A percentile compares a stretch with the other conserved stretches of the same genome.
Evolutionary conservation across 805 yeast species (phyloP).

Genomic region (Wilhelminamyces savonicus): DNA sequence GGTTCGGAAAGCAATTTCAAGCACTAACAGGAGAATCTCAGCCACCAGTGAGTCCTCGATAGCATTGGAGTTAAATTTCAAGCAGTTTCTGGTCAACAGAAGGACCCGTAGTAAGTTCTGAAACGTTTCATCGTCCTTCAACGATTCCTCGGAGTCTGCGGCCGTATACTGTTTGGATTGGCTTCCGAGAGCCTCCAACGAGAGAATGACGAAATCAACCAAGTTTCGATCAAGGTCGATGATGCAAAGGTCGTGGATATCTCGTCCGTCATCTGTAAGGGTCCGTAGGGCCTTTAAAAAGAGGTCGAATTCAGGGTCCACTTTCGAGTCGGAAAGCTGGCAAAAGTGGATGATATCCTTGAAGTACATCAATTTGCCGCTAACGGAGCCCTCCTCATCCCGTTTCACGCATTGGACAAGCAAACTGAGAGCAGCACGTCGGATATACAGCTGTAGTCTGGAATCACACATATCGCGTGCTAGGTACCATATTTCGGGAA

Average conservation of each 20-base stretch:
- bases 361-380: constrained; percentile 50
- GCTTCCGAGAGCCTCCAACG: constrained; percentile 8
- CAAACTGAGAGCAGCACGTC: constrained; percentile 46
- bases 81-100: constrained; percentile 35
- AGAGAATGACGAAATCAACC: constrained; percentile 6
- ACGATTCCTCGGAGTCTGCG: constrained; percentile 1
- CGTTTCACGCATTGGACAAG: constrained; percentile 49
- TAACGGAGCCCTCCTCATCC: constrained; percentile 44
- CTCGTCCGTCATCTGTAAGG: constrained; percentile 49
- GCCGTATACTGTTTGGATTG: constrained; percentile 4
- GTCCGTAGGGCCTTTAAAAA: constrained; percentile 41
- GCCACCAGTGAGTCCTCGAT: constrained; percentile 33
- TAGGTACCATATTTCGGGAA: constrained; percentile 73
- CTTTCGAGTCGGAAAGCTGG: constrained; percentile 16
- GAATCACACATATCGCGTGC: constrained; percentile 47
- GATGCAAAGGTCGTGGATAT: constrained; percentile 45
- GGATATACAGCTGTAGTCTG: constrained; percentile 21
- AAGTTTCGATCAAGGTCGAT: constrained; percentile 29
- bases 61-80: constrained; percentile 41
- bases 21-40: constrained; percentile 24
- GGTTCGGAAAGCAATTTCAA: constrained; percentile 35
- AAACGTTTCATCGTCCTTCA: constrained; percentile 5
- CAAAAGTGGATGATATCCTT: constrained; percentile 47
- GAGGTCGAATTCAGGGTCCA: constrained; percentile 47
- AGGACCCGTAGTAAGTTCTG: constrained; percentile 15